Evolutionary conservation across 768 basidiomycete species (phyloP).

Genomic region (Tricholoma matsutake): DNA sequence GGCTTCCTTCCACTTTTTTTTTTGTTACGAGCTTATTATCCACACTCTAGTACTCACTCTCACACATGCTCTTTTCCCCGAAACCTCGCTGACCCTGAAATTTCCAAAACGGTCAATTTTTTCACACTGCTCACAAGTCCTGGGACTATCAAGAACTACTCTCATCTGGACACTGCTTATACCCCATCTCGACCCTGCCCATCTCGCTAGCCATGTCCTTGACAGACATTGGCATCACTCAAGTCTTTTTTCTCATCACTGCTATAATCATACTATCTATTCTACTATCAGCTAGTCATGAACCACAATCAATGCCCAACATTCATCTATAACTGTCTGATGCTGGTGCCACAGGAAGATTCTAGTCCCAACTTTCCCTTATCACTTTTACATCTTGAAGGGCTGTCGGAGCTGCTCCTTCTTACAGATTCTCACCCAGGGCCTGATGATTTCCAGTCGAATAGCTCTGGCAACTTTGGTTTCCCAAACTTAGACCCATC

Average conservation of each 20-base stretch:
- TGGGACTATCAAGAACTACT: too few species aligned
- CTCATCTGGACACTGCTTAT: too few species aligned
- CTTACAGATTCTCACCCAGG: slow-evolving; percentile 13
- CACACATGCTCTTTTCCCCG: too few species aligned
- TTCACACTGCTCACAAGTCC: too few species aligned
- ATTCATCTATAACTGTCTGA: slow-evolving; percentile 16
- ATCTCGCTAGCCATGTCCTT: slow-evolving; percentile 11
- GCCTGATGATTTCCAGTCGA: slow-evolving; percentile 35
- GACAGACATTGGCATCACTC: slow-evolving; percentile 9
- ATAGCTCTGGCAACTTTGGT: slow-evolving; percentile 20
- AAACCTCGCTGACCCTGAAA: too few species aligned
- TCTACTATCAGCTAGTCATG: slow-evolving; percentile 7
- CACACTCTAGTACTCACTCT: too few species aligned
- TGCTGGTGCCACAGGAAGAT: slow-evolving; percentile 28
- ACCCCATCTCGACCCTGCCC: too few species aligned
- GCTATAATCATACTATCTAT: neutral
- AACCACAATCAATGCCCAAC: slow-evolving; percentile 10
- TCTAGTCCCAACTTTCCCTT: slow-evolving; percentile 20
- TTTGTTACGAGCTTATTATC: too few species aligned
- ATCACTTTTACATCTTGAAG: slow-evolving; percentile 16
- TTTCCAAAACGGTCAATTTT: too few species aligned
- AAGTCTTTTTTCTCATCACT: neutral
- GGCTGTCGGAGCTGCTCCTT: slow-evolving; percentile 10
- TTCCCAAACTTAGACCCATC: neutral
- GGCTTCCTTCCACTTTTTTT: too few species aligned